phyloP scores from a whole-genome alignment of 164 flowering plant genomes.

The Akebia trifoliata region DNA sequence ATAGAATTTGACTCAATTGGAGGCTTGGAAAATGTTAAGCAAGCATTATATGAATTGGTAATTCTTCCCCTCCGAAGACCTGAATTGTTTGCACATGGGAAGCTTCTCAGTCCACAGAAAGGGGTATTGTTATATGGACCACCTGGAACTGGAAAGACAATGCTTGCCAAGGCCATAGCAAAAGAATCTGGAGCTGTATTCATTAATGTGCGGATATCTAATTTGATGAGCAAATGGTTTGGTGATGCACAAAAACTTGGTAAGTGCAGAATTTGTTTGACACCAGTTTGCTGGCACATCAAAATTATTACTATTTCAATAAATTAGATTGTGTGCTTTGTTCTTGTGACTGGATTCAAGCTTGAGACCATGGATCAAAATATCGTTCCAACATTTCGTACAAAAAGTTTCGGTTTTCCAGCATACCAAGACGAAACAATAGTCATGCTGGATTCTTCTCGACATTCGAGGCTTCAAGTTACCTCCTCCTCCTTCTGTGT shows the following conservation, averaged over 20 bases:
- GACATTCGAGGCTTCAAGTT: no score
- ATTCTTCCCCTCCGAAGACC: conserved; percentile 69
- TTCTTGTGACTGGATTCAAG: no score
- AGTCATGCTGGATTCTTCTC: no score
- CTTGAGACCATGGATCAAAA: no score
- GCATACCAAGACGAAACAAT: no score
- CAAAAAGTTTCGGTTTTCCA: no score
- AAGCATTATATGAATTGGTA: conserved; percentile 52
- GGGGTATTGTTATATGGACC: conserved; percentile 72
- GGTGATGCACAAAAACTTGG: conserved; percentile 83
- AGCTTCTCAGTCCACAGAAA: conserved; percentile 65
- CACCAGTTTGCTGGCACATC: no score
- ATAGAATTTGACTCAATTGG: conserved; percentile 64
- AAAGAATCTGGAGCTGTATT: conserved; percentile 75
- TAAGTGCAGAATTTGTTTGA: conserved; percentile 20
- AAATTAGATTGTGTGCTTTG: no score
- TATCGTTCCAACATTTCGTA: no score
- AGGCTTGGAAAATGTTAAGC: conserved; percentile 59
- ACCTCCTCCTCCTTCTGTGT: no score
- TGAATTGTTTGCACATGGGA: conserved; percentile 57
- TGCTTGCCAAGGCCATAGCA: conserved; percentile 83
- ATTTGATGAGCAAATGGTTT: conserved; percentile 80
- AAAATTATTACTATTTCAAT: no score
- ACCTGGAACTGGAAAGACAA: conserved; percentile 78
- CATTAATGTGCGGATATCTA: conserved; percentile 62